Evolutionary conservation across 2,329 filamentous ascomycete genomes (phyloP), one percentile per base, ranked within the genome.

Genomic region (Annulohypoxylon truncatum): DNA sequence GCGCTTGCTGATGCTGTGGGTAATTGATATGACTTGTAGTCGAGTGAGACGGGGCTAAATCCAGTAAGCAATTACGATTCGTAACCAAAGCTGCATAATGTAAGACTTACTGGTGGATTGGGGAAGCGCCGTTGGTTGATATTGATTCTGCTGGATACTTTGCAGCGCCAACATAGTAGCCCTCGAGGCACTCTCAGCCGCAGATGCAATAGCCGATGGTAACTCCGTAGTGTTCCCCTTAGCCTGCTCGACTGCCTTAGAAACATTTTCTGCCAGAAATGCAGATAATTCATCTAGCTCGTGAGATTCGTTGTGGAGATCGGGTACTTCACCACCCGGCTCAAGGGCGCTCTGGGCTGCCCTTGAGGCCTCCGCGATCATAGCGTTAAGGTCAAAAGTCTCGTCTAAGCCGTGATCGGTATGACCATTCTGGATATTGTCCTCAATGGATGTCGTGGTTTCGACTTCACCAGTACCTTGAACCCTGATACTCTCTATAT

Each of bases 101-200:
- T 4, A 24, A 18, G 13, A 64, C 74, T 62, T 71, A 75, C 73
- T 63, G 29, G 53, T 66, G 15, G 71, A 52, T 63, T 76, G 75
- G 13, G 75, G 72, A 2, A 74, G 71, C n/a, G 72, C 69, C 1
- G 76, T 76, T 22, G 76, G 75, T 29, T 76, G 74, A 54, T 76
- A 76, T 61, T 77, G 73, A 42, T 76, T 77, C 22, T 73, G 74
- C 31, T 76, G 74, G 46, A 78, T 76, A 46, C 73, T 76, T 68
- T 78, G 73, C 40, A 78, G 61, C 9, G 76, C 76, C 38, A 76
- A 55, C 51, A 74, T 73, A 10, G 75, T 77, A 15, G 75, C 75
- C 51, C 72, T 73, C n/a, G 73, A 75, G 22, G 76, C 76, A 55
- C 74, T 77, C 56, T 78, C 76, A 2, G 73, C 70, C 31, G 73